Base-by-base conservation (phyloP, 805 yeast species). In the Kodamaea jinghongensis region DNA sequence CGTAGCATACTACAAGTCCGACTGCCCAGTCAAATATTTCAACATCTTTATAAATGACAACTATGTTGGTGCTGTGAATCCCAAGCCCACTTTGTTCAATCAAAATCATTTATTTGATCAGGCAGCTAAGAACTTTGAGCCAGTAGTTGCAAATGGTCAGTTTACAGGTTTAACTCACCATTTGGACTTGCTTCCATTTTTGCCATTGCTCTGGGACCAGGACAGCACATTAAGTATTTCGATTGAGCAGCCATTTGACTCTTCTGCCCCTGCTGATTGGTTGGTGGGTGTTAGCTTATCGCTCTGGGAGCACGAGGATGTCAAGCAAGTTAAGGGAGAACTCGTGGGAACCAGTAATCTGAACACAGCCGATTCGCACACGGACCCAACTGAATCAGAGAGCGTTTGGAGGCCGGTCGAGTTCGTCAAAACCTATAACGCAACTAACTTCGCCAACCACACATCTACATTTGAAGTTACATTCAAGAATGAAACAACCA, bases 21-120 rank as follows among this genome's bases (percentile, higher is more conserved):
- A 49, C 31, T 25, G 26, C 23, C 36, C 36, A 4, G 42, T 60
- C 26, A 51, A 62, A 36, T 51, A 48, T 34, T 45, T 60, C 34
- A 55, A 60, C 39, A 50, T 58, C 20, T 60, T 47, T 29, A 47
- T 51, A 39, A 43, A 52, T 34, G 45, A 43, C 17, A 36, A 49
- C 16, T 58, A 44, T 38, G 42, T 58, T 30, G 47, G 52, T 12
- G 43, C 61, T 2, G 42, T 58, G 17, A 38, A 50, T 26, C 65
- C 65, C 34, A 55, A 58, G 40, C 63, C 65, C 33, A 44, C 52
- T 17, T 50, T 57, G 38, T 55, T 48, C 50, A 60, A 55, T 36
- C 45, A 61, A n/a, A 53, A 56, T 27, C 33, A 41, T 6, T 23
- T 50, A n/a, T 48, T 53, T 29, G 47, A 45, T 28, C 38, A 49